phyloP scores from a whole-genome alignment of 2,329 filamentous ascomycete genomes.

The Ceratocystis cacaofunesta region DNA sequence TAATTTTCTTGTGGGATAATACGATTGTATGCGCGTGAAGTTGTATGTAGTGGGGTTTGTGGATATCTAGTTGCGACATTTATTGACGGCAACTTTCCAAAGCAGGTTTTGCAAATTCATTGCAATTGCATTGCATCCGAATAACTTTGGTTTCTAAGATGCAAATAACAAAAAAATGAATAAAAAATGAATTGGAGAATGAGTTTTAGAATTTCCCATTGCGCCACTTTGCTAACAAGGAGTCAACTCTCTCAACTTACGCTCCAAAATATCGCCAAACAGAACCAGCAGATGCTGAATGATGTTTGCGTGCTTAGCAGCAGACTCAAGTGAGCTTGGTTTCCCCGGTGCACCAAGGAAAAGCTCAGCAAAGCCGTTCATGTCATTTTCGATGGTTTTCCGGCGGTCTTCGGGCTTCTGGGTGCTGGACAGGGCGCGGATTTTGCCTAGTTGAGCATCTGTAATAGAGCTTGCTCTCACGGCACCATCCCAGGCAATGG shows the following conservation, averaged over 20 bases:
- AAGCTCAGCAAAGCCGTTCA: slow-evolving; percentile 64
- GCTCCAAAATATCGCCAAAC: slow-evolving; percentile 71
- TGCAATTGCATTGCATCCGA: too few relatives aligned
- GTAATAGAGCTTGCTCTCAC: slow-evolving; percentile 87
- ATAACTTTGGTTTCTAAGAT: not conserved
- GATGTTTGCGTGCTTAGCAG: slow-evolving; percentile 74
- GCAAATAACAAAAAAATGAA: not conserved
- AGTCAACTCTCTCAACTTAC: slow-evolving; percentile 34
- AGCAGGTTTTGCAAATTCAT: not conserved
- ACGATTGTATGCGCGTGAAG: not conserved
- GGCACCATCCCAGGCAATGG: slow-evolving; percentile 95
- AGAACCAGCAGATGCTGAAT: slow-evolving; percentile 90
- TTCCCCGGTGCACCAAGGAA: slow-evolving; percentile 63
- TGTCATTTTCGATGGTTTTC: slow-evolving; percentile 64
- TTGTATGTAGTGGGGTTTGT: not conserved
- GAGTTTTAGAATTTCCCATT: slow-evolving; percentile 8
- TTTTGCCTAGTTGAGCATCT: slow-evolving; percentile 85
- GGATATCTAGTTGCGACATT: slow-evolving; percentile 3
- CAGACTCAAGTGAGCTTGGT: slow-evolving; percentile 63
- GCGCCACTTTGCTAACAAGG: not conserved
- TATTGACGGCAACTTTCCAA: not conserved
- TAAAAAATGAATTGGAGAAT: not conserved
- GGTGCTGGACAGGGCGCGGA: slow-evolving; percentile 92
- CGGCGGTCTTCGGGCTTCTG: slow-evolving; percentile 72
- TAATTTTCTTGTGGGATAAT: not conserved